Conservation (phyloP, 2,329 filamentous ascomycete genomes). For the Trichophyton verrucosum region DNA sequence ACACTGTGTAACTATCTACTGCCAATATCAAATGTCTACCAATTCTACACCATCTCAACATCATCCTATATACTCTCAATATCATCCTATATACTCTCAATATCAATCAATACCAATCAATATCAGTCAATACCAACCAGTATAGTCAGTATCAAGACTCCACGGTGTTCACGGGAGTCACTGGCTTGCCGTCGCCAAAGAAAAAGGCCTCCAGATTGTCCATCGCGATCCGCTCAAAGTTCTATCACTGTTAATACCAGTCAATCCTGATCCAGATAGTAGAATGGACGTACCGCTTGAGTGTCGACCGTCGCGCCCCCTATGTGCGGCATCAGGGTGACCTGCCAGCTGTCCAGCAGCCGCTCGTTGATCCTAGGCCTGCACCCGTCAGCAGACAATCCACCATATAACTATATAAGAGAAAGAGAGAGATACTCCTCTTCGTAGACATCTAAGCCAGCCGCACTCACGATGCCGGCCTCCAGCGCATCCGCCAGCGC, state of each 20-base stretch:
- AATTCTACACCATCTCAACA: no score
- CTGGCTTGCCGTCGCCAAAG: constrained; percentile 13
- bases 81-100: no score
- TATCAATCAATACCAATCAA: no score
- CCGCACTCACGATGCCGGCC: constrained; percentile 51
- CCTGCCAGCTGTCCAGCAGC: constrained; percentile 13
- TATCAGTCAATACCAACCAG: no score
- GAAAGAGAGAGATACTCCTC: constrained; percentile 38
- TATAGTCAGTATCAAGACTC: no score
- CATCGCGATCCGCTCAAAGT: constrained; percentile 14
- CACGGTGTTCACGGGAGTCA: constrained; percentile 10
- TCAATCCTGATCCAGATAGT: not conserved
- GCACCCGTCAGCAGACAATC: not conserved
- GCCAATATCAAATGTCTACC: no score
- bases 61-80: no score
- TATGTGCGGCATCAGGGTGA: constrained; percentile 13
- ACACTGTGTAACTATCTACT: no score
- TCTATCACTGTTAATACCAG: constrained; percentile 5
- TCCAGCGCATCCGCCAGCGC: constrained; percentile 58
- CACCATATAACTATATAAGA: no score
- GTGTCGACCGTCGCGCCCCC: constrained; percentile 13
- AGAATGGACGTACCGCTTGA: constrained; percentile 7
- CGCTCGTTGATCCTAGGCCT: constrained; percentile 13
- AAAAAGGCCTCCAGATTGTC: constrained; percentile 15
- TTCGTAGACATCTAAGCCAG: constrained; percentile 64